Percentiles rank a stretch among this genome's conserved stretches.
Evolutionary conservation across 2,329 filamentous ascomycete genomes (phyloP).

Genomic region (Beauveria bassiana): DNA sequence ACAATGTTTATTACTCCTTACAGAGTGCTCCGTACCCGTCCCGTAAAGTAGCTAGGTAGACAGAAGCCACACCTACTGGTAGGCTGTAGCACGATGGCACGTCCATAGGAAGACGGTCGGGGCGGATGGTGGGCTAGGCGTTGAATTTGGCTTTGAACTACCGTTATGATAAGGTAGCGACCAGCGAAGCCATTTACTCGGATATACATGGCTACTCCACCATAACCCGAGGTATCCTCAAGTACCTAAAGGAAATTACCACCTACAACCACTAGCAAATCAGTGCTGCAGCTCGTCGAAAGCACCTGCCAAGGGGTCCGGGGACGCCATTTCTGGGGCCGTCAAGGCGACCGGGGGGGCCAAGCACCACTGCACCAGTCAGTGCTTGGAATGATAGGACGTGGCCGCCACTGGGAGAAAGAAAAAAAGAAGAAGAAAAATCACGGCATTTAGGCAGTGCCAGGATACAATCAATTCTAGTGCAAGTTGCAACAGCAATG

Average conservation of each 20-base stretch:
- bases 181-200: too few species aligned
- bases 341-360: not conserved
- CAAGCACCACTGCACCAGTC: not conserved
- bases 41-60: too few species aligned
- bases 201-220: too few species aligned
- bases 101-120: not conserved
- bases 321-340: not conserved
- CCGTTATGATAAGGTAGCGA: too few species aligned
- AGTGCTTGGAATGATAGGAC: not conserved
- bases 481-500: not conserved
- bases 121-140: not conserved
- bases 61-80: too few species aligned
- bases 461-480: not conserved
- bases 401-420: not conserved
- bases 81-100: too few species aligned
- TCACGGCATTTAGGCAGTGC: not conserved
- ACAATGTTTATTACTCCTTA: too few species aligned
- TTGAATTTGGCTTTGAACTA: not conserved
- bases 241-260: too few species aligned
- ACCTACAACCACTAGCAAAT: not conserved
- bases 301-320: not conserved
- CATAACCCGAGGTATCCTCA: too few species aligned
- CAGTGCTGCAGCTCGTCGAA: not conserved
- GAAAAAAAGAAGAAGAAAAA: not conserved
- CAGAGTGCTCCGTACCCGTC: too few species aligned